Conservation (phyloP, 1,284 basidiomycete genomes). For the Phlebopus sp. region DNA sequence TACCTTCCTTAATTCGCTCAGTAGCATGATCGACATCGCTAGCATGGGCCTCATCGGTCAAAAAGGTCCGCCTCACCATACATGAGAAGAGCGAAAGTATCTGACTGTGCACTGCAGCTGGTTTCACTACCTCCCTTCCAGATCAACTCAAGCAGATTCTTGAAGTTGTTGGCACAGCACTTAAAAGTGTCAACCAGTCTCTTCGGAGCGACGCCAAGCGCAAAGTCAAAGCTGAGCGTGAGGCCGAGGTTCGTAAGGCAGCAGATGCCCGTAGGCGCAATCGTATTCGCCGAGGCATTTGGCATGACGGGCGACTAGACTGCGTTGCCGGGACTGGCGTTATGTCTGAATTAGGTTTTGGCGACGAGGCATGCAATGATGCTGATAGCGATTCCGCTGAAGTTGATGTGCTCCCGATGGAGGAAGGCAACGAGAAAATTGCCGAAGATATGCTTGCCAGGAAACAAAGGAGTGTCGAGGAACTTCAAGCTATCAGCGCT, state of each 20-base stretch:
- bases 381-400: conserved; percentile 29
- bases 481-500: conserved; percentile 51
- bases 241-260: conserved; percentile 30
- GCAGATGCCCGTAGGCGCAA: conserved; percentile 39
- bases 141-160: conserved; percentile 87
- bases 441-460: conserved; percentile 30
- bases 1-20: conserved; percentile 83
- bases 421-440: conserved; percentile 22
- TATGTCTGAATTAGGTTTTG: conserved; percentile 80
- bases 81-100: neutral
- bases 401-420: conserved; percentile 6
- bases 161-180: conserved; percentile 72
- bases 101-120: conserved; percentile 49
- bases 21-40: conserved; percentile 89
- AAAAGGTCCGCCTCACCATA: conserved; percentile 55
- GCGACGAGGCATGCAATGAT: conserved; percentile 57
- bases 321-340: conserved; percentile 79
- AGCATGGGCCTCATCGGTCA: conserved; percentile 92
- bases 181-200: conserved; percentile 61
- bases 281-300: conserved; percentile 55
- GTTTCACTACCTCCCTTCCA: conserved; percentile 79
- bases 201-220: conserved; percentile 47
- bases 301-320: conserved; percentile 82
- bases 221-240: conserved; percentile 35
- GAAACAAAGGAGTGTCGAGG: conserved; percentile 37